Conservation (phyloP, 2,329 filamentous ascomycete genomes). For the Neonectria punicea region DNA sequence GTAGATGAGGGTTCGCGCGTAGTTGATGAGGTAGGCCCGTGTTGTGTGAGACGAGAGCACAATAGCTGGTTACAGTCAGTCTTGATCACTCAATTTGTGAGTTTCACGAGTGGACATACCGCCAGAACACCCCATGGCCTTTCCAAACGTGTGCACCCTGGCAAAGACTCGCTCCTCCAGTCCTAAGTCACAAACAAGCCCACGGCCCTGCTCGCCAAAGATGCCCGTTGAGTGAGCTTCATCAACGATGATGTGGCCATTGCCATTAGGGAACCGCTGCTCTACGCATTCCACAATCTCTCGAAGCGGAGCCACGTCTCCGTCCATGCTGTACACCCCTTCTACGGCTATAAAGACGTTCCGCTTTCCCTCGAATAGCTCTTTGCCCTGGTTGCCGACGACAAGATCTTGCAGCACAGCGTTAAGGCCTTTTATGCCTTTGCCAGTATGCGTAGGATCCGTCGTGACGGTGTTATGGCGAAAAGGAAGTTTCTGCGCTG, state of each 20-base stretch:
- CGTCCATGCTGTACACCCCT: slow-evolving; percentile 85
- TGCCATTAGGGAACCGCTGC: slow-evolving; percentile 63
- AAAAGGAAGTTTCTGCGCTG: slow-evolving; percentile 60
- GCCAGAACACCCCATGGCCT: slow-evolving; percentile 74
- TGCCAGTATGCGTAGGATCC: not conserved
- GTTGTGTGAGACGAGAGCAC: slow-evolving; percentile 70
- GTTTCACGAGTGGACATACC: slow-evolving; percentile 58
- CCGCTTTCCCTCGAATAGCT: slow-evolving; percentile 48
- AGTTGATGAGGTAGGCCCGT: slow-evolving; percentile 76
- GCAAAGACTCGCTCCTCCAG: slow-evolving; percentile 67
- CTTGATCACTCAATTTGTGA: fast-evolving
- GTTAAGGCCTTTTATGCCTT: slow-evolving; percentile 37
- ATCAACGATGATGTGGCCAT: slow-evolving; percentile 73
- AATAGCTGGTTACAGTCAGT: slow-evolving; percentile 50
- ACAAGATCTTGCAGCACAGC: slow-evolving; percentile 46
- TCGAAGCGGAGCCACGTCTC: slow-evolving; percentile 73
- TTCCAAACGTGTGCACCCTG: slow-evolving; percentile 73
- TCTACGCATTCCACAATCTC: slow-evolving; percentile 70
- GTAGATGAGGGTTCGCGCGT: slow-evolving; percentile 79
- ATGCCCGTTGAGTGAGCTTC: slow-evolving; percentile 75
- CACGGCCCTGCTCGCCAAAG: slow-evolving; percentile 64
- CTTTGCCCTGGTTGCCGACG: slow-evolving; percentile 44
- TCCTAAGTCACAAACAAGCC: slow-evolving; percentile 66
- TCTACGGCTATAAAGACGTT: slow-evolving; percentile 78
- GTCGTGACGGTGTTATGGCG: slow-evolving; percentile 59